A percentile compares a stretch with the other conserved stretches of the same genome.
Conservation (phyloP, 1,284 basidiomycete species). For the Rhodotorula sp. region DNA sequence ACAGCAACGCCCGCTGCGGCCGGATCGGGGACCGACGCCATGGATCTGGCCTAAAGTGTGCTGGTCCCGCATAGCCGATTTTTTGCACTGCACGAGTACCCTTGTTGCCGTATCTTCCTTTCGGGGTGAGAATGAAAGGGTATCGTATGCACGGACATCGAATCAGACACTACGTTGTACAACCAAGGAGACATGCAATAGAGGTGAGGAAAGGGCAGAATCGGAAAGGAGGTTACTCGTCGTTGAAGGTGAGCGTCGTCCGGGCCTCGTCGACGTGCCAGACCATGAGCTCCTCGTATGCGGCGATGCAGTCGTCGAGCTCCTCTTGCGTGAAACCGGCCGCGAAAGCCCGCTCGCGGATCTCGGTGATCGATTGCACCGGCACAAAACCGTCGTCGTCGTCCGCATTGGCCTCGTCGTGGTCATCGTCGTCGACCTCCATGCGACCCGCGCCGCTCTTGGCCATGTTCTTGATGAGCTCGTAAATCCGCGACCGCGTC, state of each 20-base stretch:
- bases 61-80: not conserved
- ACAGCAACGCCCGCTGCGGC: constrained; percentile 1
- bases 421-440: constrained; percentile 63
- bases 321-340: constrained; percentile 87
- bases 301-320: constrained; percentile 60
- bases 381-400: constrained; percentile 58
- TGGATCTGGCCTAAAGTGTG: constrained; percentile 1
- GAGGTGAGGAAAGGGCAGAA: not conserved
- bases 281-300: constrained; percentile 42
- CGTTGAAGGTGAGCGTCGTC: constrained; percentile 31
- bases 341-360: constrained; percentile 75
- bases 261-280: constrained; percentile 40
- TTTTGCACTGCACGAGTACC: not conserved
- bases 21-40: constrained; percentile 1
- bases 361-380: constrained; percentile 68
- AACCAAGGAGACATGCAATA: not conserved
- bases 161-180: not conserved
- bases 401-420: constrained; percentile 66
- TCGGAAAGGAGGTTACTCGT: not conserved
- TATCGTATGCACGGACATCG: not conserved
- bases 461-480: constrained; percentile 84
- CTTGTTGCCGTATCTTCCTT: not conserved
- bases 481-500: constrained; percentile 75
- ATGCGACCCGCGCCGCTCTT: constrained; percentile 47
- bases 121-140: not conserved